phyloP scores from a whole-genome alignment of 257 asterid genomes.

The Leonotis leonurus region DNA sequence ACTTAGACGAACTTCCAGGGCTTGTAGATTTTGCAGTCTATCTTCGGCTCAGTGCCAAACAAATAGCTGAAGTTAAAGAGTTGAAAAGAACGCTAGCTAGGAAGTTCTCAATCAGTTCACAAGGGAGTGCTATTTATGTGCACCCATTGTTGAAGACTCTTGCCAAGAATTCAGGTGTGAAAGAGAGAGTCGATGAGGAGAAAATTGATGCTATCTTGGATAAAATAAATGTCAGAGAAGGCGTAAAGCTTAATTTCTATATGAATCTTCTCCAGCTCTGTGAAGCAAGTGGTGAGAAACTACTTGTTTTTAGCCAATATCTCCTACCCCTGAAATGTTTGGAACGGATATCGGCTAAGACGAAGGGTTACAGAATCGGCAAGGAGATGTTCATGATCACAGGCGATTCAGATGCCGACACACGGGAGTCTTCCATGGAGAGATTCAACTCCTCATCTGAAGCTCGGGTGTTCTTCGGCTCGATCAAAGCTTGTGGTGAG shows the following conservation, averaged over 20 bases:
- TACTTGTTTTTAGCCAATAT: conserved; percentile 86
- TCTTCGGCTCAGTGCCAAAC: conserved; percentile 58
- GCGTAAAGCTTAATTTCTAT: conserved; percentile 78
- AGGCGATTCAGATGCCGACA: conserved; percentile 72
- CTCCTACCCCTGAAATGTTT: conserved; percentile 78
- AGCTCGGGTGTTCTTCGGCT: conserved; percentile 92
- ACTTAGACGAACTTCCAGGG: conserved; percentile 93
- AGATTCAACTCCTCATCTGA: conserved; percentile 58
- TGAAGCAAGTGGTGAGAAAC: conserved; percentile 70
- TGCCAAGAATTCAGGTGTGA: conserved; percentile 47
- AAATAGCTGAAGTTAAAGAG: conserved; percentile 46
- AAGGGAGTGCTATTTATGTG: conserved; percentile 91
- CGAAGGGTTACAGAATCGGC: conserved; percentile 62
- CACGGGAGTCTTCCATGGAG: conserved; percentile 74
- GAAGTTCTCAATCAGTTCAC: conserved; percentile 66
- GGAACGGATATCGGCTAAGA: conserved; percentile 63
- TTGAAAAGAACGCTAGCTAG: conserved; percentile 32
- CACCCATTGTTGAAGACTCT: conserved; percentile 70
- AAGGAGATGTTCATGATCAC: conserved; percentile 89
- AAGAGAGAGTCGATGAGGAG: conserved; percentile 74
- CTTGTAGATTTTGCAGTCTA: conserved; percentile 74
- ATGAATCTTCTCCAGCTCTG: conserved; percentile 81
- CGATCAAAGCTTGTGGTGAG: conserved; percentile 92
- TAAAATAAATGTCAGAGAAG: conserved; percentile 53
- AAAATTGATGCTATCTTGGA: conserved; percentile 57